Evolutionary conservation across 2,329 filamentous ascomycete genomes (phyloP).

Genomic region (Fusarium duplospermum): DNA sequence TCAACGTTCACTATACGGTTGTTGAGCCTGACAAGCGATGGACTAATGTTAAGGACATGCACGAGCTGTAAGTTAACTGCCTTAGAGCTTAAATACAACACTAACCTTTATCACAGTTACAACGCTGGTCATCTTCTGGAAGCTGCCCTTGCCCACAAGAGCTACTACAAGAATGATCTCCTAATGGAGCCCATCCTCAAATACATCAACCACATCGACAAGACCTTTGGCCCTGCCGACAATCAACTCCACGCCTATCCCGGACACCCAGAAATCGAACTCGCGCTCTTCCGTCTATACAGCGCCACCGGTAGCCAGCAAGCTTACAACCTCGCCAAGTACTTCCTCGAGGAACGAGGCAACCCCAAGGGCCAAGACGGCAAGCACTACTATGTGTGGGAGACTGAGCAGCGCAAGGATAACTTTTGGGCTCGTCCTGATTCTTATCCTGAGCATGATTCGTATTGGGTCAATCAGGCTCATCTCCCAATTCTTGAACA

Average conservation of each 20-base stretch:
- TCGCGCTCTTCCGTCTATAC: slow-evolving; percentile 55
- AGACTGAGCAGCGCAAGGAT: slow-evolving; percentile 62
- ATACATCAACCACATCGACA: slow-evolving; percentile 64
- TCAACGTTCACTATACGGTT: slow-evolving; percentile 72
- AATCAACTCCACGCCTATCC: slow-evolving; percentile 68
- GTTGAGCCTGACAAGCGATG: slow-evolving; percentile 66
- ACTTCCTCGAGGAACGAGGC: slow-evolving; percentile 45
- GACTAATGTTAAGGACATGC: slow-evolving; percentile 70
- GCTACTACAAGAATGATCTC: slow-evolving; percentile 62
- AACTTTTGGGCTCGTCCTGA: slow-evolving; percentile 56
- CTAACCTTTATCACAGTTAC: slow-evolving; percentile 51
- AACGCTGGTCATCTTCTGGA: slow-evolving; percentile 73
- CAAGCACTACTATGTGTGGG: slow-evolving; percentile 70
- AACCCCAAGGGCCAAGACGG: slow-evolving; percentile 57
- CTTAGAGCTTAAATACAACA: too few relatives aligned
- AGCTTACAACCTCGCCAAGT: slow-evolving; percentile 61
- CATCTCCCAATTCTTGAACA: slow-evolving; percentile 64
- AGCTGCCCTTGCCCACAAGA: slow-evolving; percentile 66
- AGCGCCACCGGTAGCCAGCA: slow-evolving; percentile 48
- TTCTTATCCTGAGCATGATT: slow-evolving; percentile 55
- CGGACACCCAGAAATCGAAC: slow-evolving; percentile 62
- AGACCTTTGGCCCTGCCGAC: slow-evolving; percentile 62
- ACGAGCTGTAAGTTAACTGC: slow-evolving; percentile 65
- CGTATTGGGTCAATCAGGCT: slow-evolving; percentile 66
- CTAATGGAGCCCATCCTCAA: slow-evolving; percentile 64